These are phyloP conservation scores for Fusarium sp. DNA, from an alignment of 2,329 filamentous ascomycete genomes.

Conservation along the genomic window DNA sequence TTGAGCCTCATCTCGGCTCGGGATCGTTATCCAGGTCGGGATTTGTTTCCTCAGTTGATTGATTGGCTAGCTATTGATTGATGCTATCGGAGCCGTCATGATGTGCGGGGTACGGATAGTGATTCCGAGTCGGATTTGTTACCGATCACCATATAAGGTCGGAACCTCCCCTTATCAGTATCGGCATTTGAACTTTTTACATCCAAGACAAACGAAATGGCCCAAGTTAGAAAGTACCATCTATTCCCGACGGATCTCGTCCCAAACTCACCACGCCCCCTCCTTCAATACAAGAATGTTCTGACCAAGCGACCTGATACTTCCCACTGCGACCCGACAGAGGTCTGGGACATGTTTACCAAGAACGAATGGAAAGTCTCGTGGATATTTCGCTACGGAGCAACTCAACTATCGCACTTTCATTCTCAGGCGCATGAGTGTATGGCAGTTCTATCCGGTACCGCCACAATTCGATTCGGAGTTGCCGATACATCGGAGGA, in stretches of 20 bases:
- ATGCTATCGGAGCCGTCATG: not conserved
- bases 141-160: not conserved
- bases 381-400: constrained; percentile 68
- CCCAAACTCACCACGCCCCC: constrained; percentile 62
- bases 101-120: constrained; percentile 3
- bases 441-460: constrained; percentile 66
- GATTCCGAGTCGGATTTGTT: constrained; percentile 20
- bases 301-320: not conserved
- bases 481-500: constrained; percentile 59
- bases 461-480: constrained; percentile 64
- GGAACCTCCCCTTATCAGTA: not conserved
- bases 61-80: not conserved
- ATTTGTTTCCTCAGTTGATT: not conserved
- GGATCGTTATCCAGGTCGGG: not conserved
- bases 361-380: constrained; percentile 63
- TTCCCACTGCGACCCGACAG: constrained; percentile 48
- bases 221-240: constrained; percentile 48
- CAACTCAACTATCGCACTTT: constrained; percentile 66
- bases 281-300: constrained; percentile 60
- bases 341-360: constrained; percentile 52
- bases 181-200: too few relatives aligned
- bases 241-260: constrained; percentile 57
- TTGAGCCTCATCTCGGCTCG: not conserved
- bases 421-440: constrained; percentile 67
- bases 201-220: constrained; percentile 3